Conservation (phyloP, 1,139 yeast species). For the Candida neerlandica region DNA sequence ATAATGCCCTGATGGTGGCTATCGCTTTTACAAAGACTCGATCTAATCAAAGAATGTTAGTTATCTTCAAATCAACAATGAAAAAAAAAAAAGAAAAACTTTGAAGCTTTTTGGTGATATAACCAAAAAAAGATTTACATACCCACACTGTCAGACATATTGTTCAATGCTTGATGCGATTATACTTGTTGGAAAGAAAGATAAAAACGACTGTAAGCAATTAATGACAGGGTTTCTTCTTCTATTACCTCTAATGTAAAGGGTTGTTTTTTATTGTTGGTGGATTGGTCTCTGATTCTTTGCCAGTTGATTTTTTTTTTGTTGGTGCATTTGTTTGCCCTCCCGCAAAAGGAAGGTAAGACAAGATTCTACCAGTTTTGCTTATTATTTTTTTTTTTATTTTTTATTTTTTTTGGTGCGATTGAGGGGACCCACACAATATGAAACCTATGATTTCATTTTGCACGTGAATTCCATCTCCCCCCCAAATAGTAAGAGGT, state of each 20-base stretch:
- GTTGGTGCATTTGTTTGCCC: too few relatives aligned
- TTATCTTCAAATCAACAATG: not conserved
- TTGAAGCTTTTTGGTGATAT: too few relatives aligned
- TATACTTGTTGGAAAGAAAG: not conserved
- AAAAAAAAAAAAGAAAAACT: not conserved
- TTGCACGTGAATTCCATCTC: slow-evolving; percentile 1
- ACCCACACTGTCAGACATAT: slow-evolving; percentile 19
- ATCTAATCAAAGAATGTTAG: slow-evolving; percentile 38
- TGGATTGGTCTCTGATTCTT: not conserved
- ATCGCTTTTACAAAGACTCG: slow-evolving; percentile 82
- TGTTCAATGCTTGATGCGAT: not conserved
- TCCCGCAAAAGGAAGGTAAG: too few relatives aligned
- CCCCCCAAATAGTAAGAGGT: not conserved
- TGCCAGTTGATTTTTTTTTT: not conserved
- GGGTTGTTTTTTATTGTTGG: too few relatives aligned
- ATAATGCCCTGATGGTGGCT: slow-evolving; percentile 71
- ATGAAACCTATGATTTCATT: not conserved
- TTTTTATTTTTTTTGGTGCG: not conserved
- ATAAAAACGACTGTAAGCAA: not conserved
- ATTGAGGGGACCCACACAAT: not conserved
- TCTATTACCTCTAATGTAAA: not conserved
- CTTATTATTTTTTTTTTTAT: not conserved
- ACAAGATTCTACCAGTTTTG: too few relatives aligned
- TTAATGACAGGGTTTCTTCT: not conserved
- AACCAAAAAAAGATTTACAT: slow-evolving; percentile 10